These are phyloP conservation scores for Lizonia empirigonia DNA, from an alignment of 2,329 filamentous ascomycete genomes.

Conservation along the genomic window DNA sequence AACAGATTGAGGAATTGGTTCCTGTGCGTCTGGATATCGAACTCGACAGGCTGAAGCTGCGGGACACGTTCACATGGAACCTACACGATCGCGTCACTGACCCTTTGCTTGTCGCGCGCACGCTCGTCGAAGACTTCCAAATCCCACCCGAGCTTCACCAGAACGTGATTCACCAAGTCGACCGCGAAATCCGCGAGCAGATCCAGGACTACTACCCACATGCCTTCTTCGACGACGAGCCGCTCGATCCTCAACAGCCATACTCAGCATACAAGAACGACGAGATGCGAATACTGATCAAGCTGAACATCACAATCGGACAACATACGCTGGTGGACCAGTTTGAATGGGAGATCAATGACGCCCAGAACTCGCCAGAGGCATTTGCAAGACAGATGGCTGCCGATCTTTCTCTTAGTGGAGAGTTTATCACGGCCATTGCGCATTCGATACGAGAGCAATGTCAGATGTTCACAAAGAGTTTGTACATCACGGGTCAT, in stretches of 20 bases:
- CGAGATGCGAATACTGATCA: constrained; percentile 95
- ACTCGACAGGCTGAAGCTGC: constrained; percentile 91
- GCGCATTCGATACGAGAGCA: constrained; percentile 98
- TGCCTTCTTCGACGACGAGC: constrained; percentile 85
- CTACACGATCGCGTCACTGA: constrained; percentile 85
- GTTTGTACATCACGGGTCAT: constrained; percentile 90
- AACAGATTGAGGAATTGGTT: constrained; percentile 88
- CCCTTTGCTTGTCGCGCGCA: constrained; percentile 82
- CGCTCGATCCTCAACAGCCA: constrained; percentile 85
- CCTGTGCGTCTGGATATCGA: constrained; percentile 92
- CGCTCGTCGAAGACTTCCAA: constrained; percentile 83
- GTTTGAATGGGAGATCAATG: constrained; percentile 99
- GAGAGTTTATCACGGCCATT: constrained; percentile 96
- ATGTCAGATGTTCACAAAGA: constrained; percentile 90
- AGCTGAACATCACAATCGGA: constrained; percentile 96
- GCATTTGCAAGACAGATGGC: constrained; percentile 92
- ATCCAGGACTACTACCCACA: constrained; percentile 93
- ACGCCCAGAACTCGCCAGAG: constrained; percentile 89
- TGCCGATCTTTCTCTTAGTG: constrained; percentile 84
- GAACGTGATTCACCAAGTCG: constrained; percentile 68
- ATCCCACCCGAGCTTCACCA: constrained; percentile 71
- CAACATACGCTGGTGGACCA: constrained; percentile 93
- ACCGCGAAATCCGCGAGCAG: constrained; percentile 82
- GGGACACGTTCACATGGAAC: constrained; percentile 99
- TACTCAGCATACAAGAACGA: constrained; percentile 98